These are phyloP conservation scores for Centrapalus pauciflorus DNA, from an alignment of 129 eudicot genomes.

Conservation along the genomic window DNA sequence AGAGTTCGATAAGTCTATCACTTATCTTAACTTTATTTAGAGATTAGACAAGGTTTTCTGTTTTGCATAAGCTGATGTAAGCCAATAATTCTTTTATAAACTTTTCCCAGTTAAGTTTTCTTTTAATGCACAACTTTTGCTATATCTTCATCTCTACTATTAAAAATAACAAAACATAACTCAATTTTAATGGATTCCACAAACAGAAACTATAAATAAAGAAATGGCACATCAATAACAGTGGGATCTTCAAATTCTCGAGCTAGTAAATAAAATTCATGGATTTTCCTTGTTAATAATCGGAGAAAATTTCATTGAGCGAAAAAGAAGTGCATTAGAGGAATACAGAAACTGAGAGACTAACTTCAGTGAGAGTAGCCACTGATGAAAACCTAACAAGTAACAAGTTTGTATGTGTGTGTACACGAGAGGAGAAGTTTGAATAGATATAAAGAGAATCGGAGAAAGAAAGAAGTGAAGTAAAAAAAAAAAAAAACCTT, in stretches of 20 bases:
- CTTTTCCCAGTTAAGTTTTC: no score
- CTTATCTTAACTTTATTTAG: no score
- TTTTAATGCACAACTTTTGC: no score
- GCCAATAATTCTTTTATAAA: no score
- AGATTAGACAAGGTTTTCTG: no score
- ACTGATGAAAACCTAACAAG: constrained; percentile 20
- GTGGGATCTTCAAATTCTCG: background rate
- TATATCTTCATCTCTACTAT: no score
- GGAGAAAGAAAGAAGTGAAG: background rate
- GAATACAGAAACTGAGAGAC: background rate
- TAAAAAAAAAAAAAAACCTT: constrained; percentile 46
- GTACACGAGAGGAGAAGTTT: background rate
- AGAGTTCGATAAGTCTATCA: no score
- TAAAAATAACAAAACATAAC: background rate
- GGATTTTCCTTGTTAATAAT: background rate
- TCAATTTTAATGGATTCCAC: background rate
- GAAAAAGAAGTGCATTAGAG: background rate
- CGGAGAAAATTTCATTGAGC: background rate
- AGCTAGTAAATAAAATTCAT: background rate
- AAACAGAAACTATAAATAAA: background rate
- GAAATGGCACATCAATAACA: background rate
- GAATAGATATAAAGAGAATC: background rate
- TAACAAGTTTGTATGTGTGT: background rate
- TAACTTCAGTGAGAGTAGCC: background rate
- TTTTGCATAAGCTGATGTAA: no score